phyloP scores from a whole-genome alignment of 768 basidiomycete genomes.

The Cystobasidium onofrii region DNA sequence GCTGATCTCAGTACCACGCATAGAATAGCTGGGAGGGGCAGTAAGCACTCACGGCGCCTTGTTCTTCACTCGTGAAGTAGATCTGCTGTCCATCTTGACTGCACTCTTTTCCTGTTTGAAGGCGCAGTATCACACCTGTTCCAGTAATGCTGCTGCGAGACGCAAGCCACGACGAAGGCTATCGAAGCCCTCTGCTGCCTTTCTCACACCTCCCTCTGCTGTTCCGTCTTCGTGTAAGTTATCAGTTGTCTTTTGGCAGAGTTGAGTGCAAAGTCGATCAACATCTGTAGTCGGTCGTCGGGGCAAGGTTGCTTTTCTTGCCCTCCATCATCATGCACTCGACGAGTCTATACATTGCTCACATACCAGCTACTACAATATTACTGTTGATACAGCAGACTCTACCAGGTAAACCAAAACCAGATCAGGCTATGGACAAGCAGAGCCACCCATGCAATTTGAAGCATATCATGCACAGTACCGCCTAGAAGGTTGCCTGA shows the following conservation, averaged over 20 bases:
- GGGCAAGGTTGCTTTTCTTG: not conserved
- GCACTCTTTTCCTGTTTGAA: no score
- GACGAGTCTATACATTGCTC: not conserved
- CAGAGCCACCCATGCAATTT: constrained; percentile 23
- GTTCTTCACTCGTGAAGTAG: constrained; percentile 29
- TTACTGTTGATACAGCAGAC: not conserved
- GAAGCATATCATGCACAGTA: not conserved
- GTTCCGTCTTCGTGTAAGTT: no score
- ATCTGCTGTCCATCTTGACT: constrained; percentile 18
- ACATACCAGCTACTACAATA: not conserved
- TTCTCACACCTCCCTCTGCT: not conserved
- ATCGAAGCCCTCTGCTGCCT: not conserved
- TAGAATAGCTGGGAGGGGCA: no score
- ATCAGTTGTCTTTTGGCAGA: not conserved
- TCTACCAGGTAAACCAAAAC: constrained; percentile 13
- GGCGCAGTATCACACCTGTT: no score
- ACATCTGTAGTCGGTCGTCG: no score
- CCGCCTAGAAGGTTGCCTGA: constrained; percentile 20
- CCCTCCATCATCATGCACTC: not conserved
- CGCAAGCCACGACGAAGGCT: not conserved
- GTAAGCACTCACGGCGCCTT: constrained; percentile 32
- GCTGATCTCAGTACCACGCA: not conserved
- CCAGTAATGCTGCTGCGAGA: no score
- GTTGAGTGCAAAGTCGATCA: not conserved
- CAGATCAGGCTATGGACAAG: constrained; percentile 2